phyloP scores from a whole-genome alignment of 2,329 filamentous ascomycete genomes.

The Colletotrichum cordylinicola region DNA sequence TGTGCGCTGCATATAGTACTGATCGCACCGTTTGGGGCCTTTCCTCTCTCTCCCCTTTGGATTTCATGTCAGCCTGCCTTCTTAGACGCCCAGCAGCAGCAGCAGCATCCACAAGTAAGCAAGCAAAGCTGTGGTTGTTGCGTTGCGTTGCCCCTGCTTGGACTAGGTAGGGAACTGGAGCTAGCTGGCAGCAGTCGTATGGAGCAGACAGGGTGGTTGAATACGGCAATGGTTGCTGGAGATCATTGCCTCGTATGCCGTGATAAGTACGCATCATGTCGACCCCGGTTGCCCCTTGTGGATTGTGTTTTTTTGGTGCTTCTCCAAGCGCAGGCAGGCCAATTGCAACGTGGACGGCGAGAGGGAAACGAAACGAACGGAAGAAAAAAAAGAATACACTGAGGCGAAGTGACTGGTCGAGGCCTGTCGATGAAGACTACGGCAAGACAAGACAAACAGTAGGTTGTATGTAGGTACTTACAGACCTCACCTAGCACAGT shows the following conservation, averaged over 20 bases:
- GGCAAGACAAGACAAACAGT: background rate
- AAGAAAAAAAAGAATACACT: background rate
- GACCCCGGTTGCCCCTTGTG: background rate
- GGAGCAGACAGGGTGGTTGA: background rate
- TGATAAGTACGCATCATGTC: background rate
- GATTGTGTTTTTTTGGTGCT: background rate
- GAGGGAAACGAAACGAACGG: background rate
- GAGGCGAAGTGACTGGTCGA: background rate
- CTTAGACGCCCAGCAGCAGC: too few species aligned
- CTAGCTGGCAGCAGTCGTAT: background rate
- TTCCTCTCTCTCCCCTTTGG: background rate
- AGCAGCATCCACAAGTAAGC: background rate
- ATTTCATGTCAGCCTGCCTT: background rate
- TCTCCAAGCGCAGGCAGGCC: background rate
- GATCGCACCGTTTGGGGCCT: background rate
- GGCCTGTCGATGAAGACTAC: background rate
- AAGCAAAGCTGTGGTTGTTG: background rate
- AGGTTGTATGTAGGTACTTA: background rate
- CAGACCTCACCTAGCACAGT: too few species aligned
- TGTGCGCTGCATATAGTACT: background rate
- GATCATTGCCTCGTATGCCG: background rate
- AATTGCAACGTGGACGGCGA: background rate
- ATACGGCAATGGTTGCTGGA: background rate
- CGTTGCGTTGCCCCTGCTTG: background rate
- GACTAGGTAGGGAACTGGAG: background rate